phyloP scores from a whole-genome alignment of 73 alveolate species.

The Symbiodinium pilosum region DNA sequence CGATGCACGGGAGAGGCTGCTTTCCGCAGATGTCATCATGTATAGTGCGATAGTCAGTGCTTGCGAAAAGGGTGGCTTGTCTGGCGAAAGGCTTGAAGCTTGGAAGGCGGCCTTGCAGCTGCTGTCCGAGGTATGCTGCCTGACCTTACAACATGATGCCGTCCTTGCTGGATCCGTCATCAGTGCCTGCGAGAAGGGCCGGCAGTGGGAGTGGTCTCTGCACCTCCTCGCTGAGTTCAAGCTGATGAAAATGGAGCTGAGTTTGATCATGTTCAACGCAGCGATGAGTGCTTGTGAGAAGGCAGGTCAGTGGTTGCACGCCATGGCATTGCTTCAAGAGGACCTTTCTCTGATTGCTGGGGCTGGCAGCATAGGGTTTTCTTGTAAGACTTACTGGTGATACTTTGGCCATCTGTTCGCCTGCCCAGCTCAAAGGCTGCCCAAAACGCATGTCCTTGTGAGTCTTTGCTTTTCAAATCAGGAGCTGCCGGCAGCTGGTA shows the following conservation, averaged over 20 bases:
- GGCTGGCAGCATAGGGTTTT: too few relatives aligned
- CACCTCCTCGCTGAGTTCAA: background rate
- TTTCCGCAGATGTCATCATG: background rate
- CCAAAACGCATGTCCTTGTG: too few relatives aligned
- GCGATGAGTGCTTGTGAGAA: conserved; percentile 15
- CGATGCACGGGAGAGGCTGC: background rate
- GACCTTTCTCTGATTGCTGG: background rate
- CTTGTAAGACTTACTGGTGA: too few relatives aligned
- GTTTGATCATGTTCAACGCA: background rate
- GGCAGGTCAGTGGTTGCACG: background rate
- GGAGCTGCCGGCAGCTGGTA: background rate
- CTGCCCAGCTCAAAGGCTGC: too few relatives aligned
- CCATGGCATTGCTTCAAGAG: background rate
- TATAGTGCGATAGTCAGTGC: background rate
- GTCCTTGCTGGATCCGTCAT: background rate
- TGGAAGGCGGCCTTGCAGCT: background rate
- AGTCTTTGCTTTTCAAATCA: too few relatives aligned
- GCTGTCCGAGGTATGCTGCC: background rate
- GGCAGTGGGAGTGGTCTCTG: conserved; percentile 16
- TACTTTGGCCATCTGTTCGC: too few relatives aligned
- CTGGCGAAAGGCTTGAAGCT: background rate
- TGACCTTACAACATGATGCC: background rate
- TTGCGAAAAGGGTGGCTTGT: background rate
- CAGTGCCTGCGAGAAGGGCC: conserved; percentile 13
- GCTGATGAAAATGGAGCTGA: background rate